Conservation (phyloP, 176 grass and related monocot genomes). For the Aegilops sharonensis region DNA sequence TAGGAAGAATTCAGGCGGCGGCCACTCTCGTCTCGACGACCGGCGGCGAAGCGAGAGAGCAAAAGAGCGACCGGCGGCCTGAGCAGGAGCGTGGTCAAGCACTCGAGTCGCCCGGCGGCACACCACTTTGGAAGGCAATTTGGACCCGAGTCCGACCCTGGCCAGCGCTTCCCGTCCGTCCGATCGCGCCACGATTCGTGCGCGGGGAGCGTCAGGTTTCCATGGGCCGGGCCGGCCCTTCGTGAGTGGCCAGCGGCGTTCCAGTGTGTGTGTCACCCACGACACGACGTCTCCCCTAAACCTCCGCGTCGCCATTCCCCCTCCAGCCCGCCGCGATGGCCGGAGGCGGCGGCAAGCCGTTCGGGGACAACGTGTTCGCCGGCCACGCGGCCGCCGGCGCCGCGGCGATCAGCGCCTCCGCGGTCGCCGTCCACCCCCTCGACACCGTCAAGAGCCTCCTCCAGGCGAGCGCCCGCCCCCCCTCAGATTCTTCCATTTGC, state of each 20-base stretch:
- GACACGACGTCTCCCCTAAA: not conserved
- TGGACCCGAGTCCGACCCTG: conserved; percentile 11
- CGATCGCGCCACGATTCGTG: not conserved
- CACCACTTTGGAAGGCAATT: conserved; percentile 1
- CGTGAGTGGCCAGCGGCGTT: not conserved
- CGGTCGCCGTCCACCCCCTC: conserved; percentile 65
- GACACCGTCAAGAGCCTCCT: conserved; percentile 89
- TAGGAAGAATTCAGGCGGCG: not conserved
- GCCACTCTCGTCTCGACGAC: not conserved
- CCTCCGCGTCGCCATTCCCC: not conserved
- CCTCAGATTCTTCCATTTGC: not conserved
- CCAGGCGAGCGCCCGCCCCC: conserved; percentile 39
- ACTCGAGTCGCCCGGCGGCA: not conserved
- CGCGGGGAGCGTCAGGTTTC: too few species aligned
- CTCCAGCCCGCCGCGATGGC: conserved; percentile 37
- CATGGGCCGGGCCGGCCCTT: not conserved
- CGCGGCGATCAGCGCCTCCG: conserved; percentile 51
- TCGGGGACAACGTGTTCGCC: conserved; percentile 65
- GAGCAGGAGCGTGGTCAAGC: conserved; percentile 6
- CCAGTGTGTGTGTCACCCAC: not conserved
- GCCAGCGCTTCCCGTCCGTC: not conserved
- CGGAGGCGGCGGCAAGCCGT: conserved; percentile 53
- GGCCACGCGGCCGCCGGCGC: conserved; percentile 55
- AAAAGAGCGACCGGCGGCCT: not conserved
- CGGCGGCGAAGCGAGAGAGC: not conserved